Percentiles rank a stretch among this genome's conserved stretches.
Conservation (phyloP, 495 filamentous ascomycete species). For the Penicillium odoratum region DNA sequence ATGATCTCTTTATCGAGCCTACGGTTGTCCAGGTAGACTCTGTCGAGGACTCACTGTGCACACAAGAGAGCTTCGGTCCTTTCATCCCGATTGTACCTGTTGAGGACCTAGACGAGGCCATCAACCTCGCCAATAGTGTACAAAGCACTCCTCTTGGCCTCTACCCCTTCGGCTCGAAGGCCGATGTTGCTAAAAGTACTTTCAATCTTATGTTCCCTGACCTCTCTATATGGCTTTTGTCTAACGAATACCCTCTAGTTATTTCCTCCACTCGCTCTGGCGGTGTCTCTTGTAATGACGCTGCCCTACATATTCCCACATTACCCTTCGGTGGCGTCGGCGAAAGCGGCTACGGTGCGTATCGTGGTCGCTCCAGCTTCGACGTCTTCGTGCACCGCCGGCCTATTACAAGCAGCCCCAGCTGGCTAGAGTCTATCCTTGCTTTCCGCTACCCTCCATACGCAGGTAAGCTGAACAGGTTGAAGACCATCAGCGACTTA, state of each 20-base stretch:
- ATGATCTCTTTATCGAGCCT: conserved; percentile 78
- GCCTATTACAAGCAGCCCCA: conserved; percentile 69
- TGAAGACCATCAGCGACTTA: conserved; percentile 53
- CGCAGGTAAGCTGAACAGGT: conserved; percentile 57
- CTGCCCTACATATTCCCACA: conserved; percentile 80
- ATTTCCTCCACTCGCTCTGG: conserved; percentile 68
- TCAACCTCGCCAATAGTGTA: conserved; percentile 71
- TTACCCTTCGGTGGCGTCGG: conserved; percentile 92
- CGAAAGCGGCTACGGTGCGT: conserved; percentile 76
- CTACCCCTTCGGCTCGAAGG: conserved; percentile 79
- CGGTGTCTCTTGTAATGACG: conserved; percentile 79
- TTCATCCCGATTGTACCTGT: conserved; percentile 78
- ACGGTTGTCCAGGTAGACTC: conserved; percentile 78
- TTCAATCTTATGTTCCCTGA: not conserved
- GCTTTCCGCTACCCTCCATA: conserved; percentile 82
- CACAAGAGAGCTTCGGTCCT: conserved; percentile 89
- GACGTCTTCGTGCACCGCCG: conserved; percentile 82
- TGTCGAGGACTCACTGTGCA: conserved; percentile 70
- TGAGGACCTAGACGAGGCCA: conserved; percentile 74
- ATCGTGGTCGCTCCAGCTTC: conserved; percentile 80
- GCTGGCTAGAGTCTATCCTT: conserved; percentile 77
- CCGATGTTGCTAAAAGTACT: conserved; percentile 67
- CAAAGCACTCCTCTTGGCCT: conserved; percentile 78
- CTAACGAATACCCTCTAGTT: conserved; percentile 39
- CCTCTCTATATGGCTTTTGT: not conserved